Base-by-base conservation (phyloP, 176 grass and related monocot species). In the Neostapfia colusana region DNA sequence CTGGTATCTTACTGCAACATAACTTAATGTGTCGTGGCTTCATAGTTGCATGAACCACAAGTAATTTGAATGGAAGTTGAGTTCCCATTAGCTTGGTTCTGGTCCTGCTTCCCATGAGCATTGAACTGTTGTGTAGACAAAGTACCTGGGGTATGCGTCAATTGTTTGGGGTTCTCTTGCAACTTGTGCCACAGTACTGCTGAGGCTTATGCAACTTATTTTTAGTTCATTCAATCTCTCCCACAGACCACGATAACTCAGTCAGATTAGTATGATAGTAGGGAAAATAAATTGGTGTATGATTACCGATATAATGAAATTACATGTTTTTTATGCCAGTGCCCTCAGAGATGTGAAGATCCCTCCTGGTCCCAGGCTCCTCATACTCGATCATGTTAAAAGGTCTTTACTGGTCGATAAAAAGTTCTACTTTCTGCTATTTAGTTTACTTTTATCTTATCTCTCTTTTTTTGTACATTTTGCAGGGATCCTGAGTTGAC, bases 311-410 rank as follows among this genome's bases (percentile, higher is more conserved):
- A n/a, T n/a, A n/a, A n/a, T n/a, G 31, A 45, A 66, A 48, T 72
- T 61, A 36, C 25, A 57, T 2, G 20, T 59, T 72, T 71, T 38
- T 73, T 20, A 55, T 79, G 48, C 28, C 84, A 99, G 92, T 85
- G 96, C 92, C 76, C 96, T 99, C 58, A 92, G 96, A 85, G 96
- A 99, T 81, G 87, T 92, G 79, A 88, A 92, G 56, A 92, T 99
- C 62, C 96, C 96, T 41, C 96, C 96, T 65, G 96, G 96, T 21
- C 96, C 96, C 20, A 95, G 96, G 73, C 92, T 99, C 78, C 85
- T 99, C 44, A 99, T 99, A 39, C 92, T 99, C 4, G 89, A 99
- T 85, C 96, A 95, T 81, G 87, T 99, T 82, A 86, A 87, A 45
- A 99, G 96, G 96, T 99, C 73, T 37, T 68, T 2, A 73, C 71